These are phyloP conservation scores for Neurospora tetraspora DNA, from an alignment of 495 filamentous ascomycete genomes.

Conservation along the genomic window DNA sequence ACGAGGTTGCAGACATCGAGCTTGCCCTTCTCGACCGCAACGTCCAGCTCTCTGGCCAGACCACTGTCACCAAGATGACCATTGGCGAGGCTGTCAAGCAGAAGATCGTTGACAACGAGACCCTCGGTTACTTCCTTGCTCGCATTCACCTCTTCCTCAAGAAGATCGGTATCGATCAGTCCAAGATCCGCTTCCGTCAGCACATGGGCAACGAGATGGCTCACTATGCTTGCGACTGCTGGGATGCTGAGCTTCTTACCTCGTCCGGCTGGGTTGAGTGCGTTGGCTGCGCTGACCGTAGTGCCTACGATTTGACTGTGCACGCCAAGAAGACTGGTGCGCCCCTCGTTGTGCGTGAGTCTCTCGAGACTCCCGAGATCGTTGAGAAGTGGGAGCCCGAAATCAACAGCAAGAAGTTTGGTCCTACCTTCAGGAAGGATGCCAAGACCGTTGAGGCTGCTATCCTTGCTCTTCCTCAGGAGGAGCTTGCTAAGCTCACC, in stretches of 20 bases:
- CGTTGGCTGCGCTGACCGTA: constrained; percentile 75
- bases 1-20: constrained; percentile 55
- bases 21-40: constrained; percentile 60
- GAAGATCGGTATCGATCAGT: constrained; percentile 57
- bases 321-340: constrained; percentile 74
- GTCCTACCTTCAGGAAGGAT: constrained; percentile 73
- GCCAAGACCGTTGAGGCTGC: constrained; percentile 62
- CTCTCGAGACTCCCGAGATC: constrained; percentile 48
- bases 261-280: constrained; percentile 83
- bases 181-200: constrained; percentile 72
- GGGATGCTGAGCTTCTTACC: constrained; percentile 72
- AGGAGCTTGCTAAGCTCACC: constrained; percentile 58
- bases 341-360: constrained; percentile 60
- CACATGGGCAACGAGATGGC: constrained; percentile 76
- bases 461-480: constrained; percentile 55
- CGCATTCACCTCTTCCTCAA: constrained; percentile 66
- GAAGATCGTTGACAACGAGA: constrained; percentile 70
- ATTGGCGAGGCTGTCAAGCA: constrained; percentile 64
- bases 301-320: constrained; percentile 68
- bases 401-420: constrained; percentile 76
- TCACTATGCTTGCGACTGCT: constrained; percentile 77
- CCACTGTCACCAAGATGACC: constrained; percentile 45
- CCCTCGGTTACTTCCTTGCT: constrained; percentile 77
- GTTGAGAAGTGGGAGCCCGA: constrained; percentile 68
- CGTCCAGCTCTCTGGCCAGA: constrained; percentile 61